Base-by-base conservation (phyloP, 768 basidiomycete species). In the Tylopilus subfusipes region DNA sequence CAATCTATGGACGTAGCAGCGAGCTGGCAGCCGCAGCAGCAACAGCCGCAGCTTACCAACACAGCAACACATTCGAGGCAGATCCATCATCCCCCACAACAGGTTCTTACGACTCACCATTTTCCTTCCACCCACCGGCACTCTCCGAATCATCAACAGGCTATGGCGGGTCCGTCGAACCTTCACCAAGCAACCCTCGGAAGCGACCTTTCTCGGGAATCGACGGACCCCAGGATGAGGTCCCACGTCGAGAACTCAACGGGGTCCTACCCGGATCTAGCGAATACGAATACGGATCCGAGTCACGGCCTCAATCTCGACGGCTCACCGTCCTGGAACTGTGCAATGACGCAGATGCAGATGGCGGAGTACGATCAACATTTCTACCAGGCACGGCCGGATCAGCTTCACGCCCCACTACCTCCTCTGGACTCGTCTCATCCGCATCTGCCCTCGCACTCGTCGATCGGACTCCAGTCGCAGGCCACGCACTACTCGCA, bases 241-340 rank as follows among this genome's bases (percentile, higher is more conserved):
- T 68, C n/a, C 25, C 66, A 61, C 71, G 73, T 56, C 72, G 75
- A 68, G 76, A 75, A 60, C 63, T 66, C 57, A 63, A 43, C 60
- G 27, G 53, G 61, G 61, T 62, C 42, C 22, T 67, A 64, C 33
- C 63, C 59, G 66, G 66, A 68, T 58, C 61, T 68, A 52, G 60
- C 50, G 76, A 78, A 42, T 83, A 86, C 76, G 85, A 86, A 52
- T 86, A 87, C 72, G 88, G 82, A 22, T 67, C 78, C 59, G 87
- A 88, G 60, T 88, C 86, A 64, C 78, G 89, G 63, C 89, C 89
- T 58, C 83, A 86, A 66, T 88, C 85, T 74, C 80, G 89, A 63
- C 75, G 89, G 56, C 83, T 91, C 80, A 79, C 85, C 71, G 85
- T 91, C 80, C 81, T 90, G 87, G 89, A 91, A 62, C 85, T 91